These are phyloP conservation scores for Eurotiales sp. DNA, from an alignment of 2,329 filamentous ascomycete genomes.

Conservation along the genomic window DNA sequence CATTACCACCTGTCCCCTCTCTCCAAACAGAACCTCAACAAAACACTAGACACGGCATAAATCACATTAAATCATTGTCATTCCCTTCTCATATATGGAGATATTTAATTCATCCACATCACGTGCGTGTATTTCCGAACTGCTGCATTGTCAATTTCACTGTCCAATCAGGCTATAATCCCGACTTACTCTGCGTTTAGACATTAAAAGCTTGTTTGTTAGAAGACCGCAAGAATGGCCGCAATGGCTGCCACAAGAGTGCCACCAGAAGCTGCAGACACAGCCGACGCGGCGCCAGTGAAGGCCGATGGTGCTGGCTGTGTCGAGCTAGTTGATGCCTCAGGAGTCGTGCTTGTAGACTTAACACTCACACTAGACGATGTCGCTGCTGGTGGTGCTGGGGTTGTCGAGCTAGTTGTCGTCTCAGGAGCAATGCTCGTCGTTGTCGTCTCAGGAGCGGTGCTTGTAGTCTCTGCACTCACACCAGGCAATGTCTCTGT, in stretches of 20 bases:
- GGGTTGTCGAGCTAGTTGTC: neutral
- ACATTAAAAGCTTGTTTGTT: neutral
- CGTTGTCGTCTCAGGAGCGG: neutral
- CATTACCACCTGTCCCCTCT: constrained; percentile 5
- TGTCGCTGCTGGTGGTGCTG: neutral
- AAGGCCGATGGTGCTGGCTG: constrained; percentile 3
- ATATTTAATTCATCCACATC: too few species aligned
- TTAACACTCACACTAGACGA: neutral
- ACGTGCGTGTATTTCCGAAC: too few species aligned
- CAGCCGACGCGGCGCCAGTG: constrained; percentile 5
- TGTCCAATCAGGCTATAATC: too few species aligned
- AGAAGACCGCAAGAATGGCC: constrained; percentile 4
- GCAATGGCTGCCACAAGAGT: neutral
- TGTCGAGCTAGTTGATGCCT: neutral
- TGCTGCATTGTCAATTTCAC: too few species aligned
- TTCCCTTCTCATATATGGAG: too few species aligned
- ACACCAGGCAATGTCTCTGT: neutral
- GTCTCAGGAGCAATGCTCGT: neutral
- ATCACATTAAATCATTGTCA: neutral
- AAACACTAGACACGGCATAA: neutral
- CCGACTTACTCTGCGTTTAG: too few species aligned
- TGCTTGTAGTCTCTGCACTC: neutral
- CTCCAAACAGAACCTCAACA: too few species aligned
- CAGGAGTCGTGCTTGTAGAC: neutral
- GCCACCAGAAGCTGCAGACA: neutral